phyloP scores from a whole-genome alignment of 2,329 filamentous ascomycete species.

The Cryoendolithus antarcticus region DNA sequence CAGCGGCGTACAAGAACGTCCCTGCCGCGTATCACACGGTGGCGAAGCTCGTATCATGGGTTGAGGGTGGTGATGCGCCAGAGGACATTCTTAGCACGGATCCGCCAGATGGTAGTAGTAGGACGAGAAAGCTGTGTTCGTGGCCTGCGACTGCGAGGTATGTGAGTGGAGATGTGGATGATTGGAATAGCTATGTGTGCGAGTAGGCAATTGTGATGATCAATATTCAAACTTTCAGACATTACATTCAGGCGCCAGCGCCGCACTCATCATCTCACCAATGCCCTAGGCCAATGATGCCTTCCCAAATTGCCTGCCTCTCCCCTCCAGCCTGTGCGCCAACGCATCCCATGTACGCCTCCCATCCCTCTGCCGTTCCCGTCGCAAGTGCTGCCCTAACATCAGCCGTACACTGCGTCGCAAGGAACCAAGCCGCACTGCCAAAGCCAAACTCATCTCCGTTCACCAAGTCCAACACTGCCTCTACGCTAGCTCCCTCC shows the following conservation, averaged over 20 bases:
- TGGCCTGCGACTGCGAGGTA: conserved; percentile 22
- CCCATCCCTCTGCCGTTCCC: conserved; percentile 38
- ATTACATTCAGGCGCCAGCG: too few species aligned
- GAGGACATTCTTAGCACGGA: conserved; percentile 19
- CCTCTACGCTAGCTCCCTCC: conserved; percentile 26
- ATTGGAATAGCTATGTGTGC: conserved; percentile 16
- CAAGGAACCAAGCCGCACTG: conserved; percentile 50
- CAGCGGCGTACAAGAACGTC: conserved; percentile 21
- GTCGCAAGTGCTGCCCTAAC: conserved; percentile 33
- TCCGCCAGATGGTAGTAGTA: conserved; percentile 18
- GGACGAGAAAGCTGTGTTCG: conserved; percentile 23
- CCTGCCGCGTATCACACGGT: conserved; percentile 17
- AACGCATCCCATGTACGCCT: conserved; percentile 45
- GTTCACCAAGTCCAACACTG: conserved; percentile 40
- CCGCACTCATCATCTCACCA: too few species aligned
- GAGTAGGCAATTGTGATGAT: conserved; percentile 3
- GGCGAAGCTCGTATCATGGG: conserved; percentile 17
- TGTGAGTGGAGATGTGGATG: conserved; percentile 12
- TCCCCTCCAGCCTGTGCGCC: conserved; percentile 35
- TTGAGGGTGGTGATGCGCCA: conserved; percentile 21
- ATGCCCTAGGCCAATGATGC: conserved; percentile 26
- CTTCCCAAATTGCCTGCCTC: conserved; percentile 38
- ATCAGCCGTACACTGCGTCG: conserved; percentile 37
- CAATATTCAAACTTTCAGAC: too few species aligned
- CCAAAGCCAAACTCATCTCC: conserved; percentile 42